A percentile compares a stretch with the other conserved stretches of the same genome.
phyloP scores from a whole-genome alignment of 139 green algal genomes.

The Monoraphidium neglectum region DNA sequence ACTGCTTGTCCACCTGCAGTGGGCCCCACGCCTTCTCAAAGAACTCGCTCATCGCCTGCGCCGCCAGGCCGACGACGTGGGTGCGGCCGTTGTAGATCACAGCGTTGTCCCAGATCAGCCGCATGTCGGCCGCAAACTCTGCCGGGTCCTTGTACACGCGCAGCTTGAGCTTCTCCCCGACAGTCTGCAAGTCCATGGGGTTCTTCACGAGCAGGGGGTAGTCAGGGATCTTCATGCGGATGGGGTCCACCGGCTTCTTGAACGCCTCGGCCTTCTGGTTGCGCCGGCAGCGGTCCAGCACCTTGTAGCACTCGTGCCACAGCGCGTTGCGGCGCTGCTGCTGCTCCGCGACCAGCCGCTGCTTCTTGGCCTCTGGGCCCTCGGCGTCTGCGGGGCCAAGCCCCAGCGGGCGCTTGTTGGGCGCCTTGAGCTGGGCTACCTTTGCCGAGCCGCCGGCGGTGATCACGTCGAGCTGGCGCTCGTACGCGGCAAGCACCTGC shows the following conservation, averaged over 20 bases:
- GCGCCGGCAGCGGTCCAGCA: constrained; percentile 29
- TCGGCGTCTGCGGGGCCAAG: background rate
- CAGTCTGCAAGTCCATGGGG: constrained; percentile 75
- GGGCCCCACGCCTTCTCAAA: constrained; percentile 59
- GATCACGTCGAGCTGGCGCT: constrained; percentile 23
- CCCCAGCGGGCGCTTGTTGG: constrained; percentile 1
- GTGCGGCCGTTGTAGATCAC: constrained; percentile 54
- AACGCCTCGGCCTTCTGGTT: constrained; percentile 47
- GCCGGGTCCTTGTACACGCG: constrained; percentile 37
- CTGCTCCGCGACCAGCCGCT: constrained; percentile 24
- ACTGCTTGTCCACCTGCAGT: constrained; percentile 47
- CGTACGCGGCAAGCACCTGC: constrained; percentile 24
- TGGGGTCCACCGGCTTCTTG: constrained; percentile 58
- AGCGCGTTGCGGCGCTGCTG: constrained; percentile 14
- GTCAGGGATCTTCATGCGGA: constrained; percentile 61
- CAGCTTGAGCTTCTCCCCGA: constrained; percentile 48
- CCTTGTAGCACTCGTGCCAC: constrained; percentile 26
- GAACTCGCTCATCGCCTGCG: constrained; percentile 34
- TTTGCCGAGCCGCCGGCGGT: constrained; percentile 4
- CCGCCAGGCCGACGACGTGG: constrained; percentile 33
- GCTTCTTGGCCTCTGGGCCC: constrained; percentile 23
- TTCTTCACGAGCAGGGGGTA: constrained; percentile 57
- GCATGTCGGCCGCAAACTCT: constrained; percentile 57
- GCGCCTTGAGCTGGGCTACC: background rate
- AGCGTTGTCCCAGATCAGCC: constrained; percentile 67